Conservation (phyloP, 1,284 basidiomycete genomes). For the Ceratobasidium sp. region DNA sequence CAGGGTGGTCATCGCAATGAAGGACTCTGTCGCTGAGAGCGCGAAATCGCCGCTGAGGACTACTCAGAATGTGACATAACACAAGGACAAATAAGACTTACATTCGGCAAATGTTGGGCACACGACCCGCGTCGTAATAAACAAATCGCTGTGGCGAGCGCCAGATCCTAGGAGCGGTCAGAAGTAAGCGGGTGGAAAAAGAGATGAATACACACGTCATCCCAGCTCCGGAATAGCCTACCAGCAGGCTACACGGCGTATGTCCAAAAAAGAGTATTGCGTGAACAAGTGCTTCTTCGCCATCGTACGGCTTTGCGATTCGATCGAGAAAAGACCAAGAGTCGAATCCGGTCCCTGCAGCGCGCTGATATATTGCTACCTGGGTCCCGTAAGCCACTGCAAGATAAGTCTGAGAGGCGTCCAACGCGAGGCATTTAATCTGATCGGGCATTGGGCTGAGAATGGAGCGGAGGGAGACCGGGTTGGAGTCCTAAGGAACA, state of each 20-base stretch:
- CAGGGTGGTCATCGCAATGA: neutral
- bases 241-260: neutral
- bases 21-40: neutral
- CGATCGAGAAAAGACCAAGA: neutral
- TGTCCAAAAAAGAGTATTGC: neutral
- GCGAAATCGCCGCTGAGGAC: neutral
- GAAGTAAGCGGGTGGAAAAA: neutral
- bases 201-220: neutral
- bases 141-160: too few species aligned
- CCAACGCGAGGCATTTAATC: neutral
- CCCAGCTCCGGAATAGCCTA: neutral
- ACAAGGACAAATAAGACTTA: neutral
- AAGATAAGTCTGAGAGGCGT: neutral
- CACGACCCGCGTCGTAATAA: too few species aligned
- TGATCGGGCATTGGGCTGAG: neutral
- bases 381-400: neutral
- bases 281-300: neutral
- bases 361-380: neutral
- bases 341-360: neutral
- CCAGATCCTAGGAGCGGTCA: too few species aligned
- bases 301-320: neutral
- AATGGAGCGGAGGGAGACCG: neutral
- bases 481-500: neutral
- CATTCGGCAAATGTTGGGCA: neutral
- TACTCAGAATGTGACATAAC: too few species aligned